Conservation (phyloP, 2,329 filamentous ascomycete species). For the Nannizziopsis barbatae region DNA sequence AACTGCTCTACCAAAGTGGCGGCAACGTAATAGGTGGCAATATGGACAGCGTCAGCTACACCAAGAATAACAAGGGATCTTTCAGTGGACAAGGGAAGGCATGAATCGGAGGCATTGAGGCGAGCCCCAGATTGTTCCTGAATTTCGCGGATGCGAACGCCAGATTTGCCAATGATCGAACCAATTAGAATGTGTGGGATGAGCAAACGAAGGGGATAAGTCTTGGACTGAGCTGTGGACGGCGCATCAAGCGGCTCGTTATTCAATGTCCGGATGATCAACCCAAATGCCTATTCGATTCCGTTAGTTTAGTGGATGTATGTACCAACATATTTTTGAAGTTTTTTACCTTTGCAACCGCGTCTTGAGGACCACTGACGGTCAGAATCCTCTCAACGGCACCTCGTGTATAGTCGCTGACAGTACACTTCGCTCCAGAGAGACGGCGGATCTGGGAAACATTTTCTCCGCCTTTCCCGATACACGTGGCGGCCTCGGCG, state of each 20-base stretch:
- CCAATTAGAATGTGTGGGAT: conserved; percentile 96
- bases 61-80: conserved; percentile 96
- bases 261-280: conserved; percentile 96
- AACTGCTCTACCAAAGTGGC: conserved; percentile 97
- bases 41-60: conserved; percentile 95
- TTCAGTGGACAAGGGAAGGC: conserved; percentile 87
- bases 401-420: conserved; percentile 94
- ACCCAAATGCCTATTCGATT: conserved; percentile 65
- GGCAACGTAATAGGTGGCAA: conserved; percentile 96
- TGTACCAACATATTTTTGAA: conserved; percentile 17
- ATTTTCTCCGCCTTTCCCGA: conserved; percentile 97
- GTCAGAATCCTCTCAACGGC: conserved; percentile 96
- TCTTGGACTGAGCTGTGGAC: conserved; percentile 90
- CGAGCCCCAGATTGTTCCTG: conserved; percentile 95
- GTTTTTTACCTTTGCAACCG: conserved; percentile 73
- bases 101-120: conserved; percentile 90
- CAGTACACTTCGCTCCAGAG: conserved; percentile 95
- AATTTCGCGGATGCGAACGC: conserved; percentile 92
- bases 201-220: conserved; percentile 86
- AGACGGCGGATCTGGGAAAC: conserved; percentile 91
- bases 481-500: conserved; percentile 91
- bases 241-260: conserved; percentile 83
- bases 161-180: conserved; percentile 96
- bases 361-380: conserved; percentile 91
- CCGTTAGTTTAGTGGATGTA: background rate